These are phyloP conservation scores for Magnolia officinalis DNA, from an alignment of 164 flowering plant species.

Conservation along the genomic window DNA sequence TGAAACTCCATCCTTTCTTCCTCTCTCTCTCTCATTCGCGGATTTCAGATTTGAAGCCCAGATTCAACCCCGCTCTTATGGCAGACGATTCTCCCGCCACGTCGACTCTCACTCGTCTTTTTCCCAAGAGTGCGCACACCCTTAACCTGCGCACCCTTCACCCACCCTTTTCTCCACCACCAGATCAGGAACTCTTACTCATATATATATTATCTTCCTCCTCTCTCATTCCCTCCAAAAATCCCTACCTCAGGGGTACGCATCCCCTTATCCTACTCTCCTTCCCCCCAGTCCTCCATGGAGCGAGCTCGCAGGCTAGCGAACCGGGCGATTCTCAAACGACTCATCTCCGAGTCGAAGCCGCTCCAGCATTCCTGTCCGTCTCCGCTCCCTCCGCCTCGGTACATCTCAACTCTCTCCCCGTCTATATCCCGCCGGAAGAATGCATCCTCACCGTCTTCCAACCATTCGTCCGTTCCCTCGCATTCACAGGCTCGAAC, in stretches of 20 bases:
- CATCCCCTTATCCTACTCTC: neutral
- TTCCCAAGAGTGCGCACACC: neutral
- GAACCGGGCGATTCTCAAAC: slow-evolving; percentile 56
- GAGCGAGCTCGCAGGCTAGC: slow-evolving; percentile 89
- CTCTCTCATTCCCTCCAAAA: neutral
- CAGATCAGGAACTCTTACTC: neutral
- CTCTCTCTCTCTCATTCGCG: slow-evolving; percentile 40
- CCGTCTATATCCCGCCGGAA: slow-evolving; percentile 9
- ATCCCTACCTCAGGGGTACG: neutral
- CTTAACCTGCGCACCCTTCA: slow-evolving; percentile 15
- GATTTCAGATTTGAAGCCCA: slow-evolving; percentile 13
- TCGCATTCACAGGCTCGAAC: slow-evolving; percentile 33
- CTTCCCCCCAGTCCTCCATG: slow-evolving; percentile 28
- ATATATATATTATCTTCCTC: neutral
- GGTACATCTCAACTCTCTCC: slow-evolving; percentile 15
- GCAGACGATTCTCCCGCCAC: slow-evolving; percentile 7
- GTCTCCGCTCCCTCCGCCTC: slow-evolving; percentile 1
- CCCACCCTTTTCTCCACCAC: slow-evolving; percentile 23
- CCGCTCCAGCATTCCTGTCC: slow-evolving; percentile 22
- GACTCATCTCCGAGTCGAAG: slow-evolving; percentile 54
- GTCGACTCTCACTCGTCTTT: neutral
- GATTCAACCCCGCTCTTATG: neutral
- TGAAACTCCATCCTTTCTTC: slow-evolving; percentile 39
- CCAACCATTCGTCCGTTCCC: too few species aligned
- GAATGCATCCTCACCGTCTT: too few species aligned